Evolutionary conservation across 805 yeast genomes (phyloP), one percentile per base, ranked within the genome.

Genomic region (Saturnispora gosingensis): DNA sequence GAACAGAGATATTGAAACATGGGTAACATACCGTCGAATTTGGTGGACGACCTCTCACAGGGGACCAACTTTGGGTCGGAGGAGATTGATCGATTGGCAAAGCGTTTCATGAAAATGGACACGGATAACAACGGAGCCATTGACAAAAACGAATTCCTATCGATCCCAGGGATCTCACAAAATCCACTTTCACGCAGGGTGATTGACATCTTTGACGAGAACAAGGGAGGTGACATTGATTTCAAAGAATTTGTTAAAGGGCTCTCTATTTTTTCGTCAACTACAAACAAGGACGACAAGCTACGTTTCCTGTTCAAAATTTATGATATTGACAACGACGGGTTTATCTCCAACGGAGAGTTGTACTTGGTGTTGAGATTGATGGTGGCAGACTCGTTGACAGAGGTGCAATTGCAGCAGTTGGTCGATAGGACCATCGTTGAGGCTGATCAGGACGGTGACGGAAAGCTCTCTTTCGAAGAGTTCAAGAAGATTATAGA

Each of bases 281-380:
- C 86, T 61, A 87, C 95, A 1, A 77, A 82, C 24, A 80, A 81
- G 46, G 83, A 81, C 50, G 97, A 88, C 58, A 91, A 89, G 67
- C 74, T 91, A 53, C 74, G 74, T 62, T 93, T 95, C 72, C 93
- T 97, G 10, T 93, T 93, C 70, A 86, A 83, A 61, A 88, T 93
- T 18, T 93, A 93, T 64, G 99, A 93, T 64, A 88, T 93, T 56
- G 99, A 93, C 67, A 76, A 88, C 51, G 99, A 93, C 65, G 99
- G 99, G 0, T 89, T 63, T 64, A 88, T 93, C 36, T 90, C 97
- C 3, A 91, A 91, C 64, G 99, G 99, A 24, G 99, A 93, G 68
- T 68, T 93, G 52, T 93, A 84, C 61, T 75, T 91, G 40, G 98
- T 93, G 40, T 73, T 93, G 70, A 87, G 93, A 68, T 86, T 88